A percentile compares a stretch with the other conserved stretches of the same genome.
Conservation (phyloP, 2,329 filamentous ascomycete species). For the Tolypocladium amazonense region DNA sequence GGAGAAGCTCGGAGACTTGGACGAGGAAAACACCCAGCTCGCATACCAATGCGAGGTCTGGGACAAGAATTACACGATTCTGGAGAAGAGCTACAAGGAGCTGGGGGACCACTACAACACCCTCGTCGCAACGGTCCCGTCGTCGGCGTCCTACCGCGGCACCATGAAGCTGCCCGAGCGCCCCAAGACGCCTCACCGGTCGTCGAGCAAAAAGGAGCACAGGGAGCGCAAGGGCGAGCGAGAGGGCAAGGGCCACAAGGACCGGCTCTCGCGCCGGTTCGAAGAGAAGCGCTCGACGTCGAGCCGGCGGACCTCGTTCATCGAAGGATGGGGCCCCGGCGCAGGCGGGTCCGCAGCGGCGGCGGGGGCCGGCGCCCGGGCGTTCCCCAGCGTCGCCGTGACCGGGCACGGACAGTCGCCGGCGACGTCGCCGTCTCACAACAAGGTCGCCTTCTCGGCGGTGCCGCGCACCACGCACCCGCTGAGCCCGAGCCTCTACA, state of each 20-base stretch:
- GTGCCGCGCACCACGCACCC: constrained; percentile 19
- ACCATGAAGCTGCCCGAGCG: constrained; percentile 14
- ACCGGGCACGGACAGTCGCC: constrained; percentile 12
- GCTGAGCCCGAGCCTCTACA: constrained; percentile 14
- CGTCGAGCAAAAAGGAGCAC: constrained; percentile 5
- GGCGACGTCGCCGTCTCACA: constrained; percentile 8
- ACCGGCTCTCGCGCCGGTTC: constrained; percentile 26
- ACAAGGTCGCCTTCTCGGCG: constrained; percentile 13
- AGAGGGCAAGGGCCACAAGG: constrained; percentile 19
- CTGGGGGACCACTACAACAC: constrained; percentile 17
- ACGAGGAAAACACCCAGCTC: constrained; percentile 14
- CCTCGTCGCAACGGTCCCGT: constrained; percentile 8
- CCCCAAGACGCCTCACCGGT: constrained; percentile 14
- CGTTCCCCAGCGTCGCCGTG: neutral
- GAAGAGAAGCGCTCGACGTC: constrained; percentile 19
- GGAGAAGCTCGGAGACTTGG: constrained; percentile 13
- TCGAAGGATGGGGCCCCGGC: constrained; percentile 21
- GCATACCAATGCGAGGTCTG: constrained; percentile 5
- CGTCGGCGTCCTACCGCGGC: constrained; percentile 13
- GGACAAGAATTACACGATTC: constrained; percentile 11
- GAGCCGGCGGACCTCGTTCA: constrained; percentile 21
- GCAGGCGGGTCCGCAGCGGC: constrained; percentile 10
- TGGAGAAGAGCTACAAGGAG: constrained; percentile 18
- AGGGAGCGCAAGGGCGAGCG: constrained; percentile 16
- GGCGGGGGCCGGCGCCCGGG: neutral